Evolutionary conservation across 106 monocot species (phyloP).

Genomic region (Vanilla planifolia): DNA sequence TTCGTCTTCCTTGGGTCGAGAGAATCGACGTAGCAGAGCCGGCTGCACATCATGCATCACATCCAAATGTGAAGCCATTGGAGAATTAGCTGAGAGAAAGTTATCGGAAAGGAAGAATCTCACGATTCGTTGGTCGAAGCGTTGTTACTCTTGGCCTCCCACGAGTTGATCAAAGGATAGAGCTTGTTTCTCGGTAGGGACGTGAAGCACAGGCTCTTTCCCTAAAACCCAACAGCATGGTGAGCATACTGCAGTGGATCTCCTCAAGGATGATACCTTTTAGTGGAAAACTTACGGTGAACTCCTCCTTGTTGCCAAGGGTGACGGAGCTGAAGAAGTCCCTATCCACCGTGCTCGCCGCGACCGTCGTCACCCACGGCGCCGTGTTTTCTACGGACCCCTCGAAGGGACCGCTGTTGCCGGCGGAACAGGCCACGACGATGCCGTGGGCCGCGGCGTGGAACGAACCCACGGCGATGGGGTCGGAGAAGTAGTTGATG

Average conservation of each 20-base stretch:
- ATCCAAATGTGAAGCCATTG: no score
- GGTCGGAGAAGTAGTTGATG: neutral
- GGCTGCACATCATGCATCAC: conserved; percentile 15
- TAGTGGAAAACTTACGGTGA: conserved; percentile 4
- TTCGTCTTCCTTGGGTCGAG: conserved; percentile 51
- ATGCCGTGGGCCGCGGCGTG: conserved; percentile 26
- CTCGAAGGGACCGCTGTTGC: conserved; percentile 11
- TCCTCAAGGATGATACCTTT: neutral
- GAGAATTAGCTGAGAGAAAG: no score
- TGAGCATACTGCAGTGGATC: neutral
- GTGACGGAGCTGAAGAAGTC: conserved; percentile 9
- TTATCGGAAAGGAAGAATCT: no score
- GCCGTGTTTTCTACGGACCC: conserved; percentile 13
- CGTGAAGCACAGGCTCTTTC: conserved; percentile 17
- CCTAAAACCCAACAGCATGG: conserved; percentile 11
- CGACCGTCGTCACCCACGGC: conserved; percentile 25
- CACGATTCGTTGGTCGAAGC: conserved; percentile 16
- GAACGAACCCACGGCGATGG: conserved; percentile 24
- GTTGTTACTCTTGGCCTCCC: conserved; percentile 13
- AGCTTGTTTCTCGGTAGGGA: conserved; percentile 14
- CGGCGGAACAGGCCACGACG: conserved; percentile 24
- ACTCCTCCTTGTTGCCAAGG: conserved; percentile 18
- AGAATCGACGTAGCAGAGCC: conserved; percentile 13
- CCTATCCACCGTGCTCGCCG: conserved; percentile 26
- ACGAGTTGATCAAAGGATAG: conserved; percentile 30